A percentile compares a stretch with the other conserved stretches of the same genome.
Conservation (phyloP, 1,284 basidiomycete genomes). For the Ganoderma resinaceum region DNA sequence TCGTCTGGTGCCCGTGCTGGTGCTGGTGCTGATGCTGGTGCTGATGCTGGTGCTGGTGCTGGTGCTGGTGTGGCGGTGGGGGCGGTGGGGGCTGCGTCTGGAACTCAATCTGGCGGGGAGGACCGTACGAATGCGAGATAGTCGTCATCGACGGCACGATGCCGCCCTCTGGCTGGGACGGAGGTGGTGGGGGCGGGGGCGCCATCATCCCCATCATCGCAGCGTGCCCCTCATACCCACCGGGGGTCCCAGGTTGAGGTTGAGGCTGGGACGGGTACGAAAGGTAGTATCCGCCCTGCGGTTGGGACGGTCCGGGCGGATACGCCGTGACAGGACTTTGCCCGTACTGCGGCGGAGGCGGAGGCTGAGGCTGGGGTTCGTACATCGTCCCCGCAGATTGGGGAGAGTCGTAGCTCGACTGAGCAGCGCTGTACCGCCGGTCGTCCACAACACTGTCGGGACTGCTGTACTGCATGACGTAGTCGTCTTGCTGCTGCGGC, state of each 20-base stretch:
- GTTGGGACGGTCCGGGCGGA: slow-evolving; percentile 23
- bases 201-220: slow-evolving; percentile 26
- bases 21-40: slow-evolving; percentile 22
- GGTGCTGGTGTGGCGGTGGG: neutral
- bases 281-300: slow-evolving; percentile 30
- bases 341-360: slow-evolving; percentile 15
- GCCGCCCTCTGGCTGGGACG: slow-evolving; percentile 4
- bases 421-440: slow-evolving; percentile 27
- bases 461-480: slow-evolving; percentile 33
- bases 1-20: slow-evolving; percentile 22
- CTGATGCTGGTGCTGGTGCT: slow-evolving; percentile 21
- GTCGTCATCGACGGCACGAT: slow-evolving; percentile 24
- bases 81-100: slow-evolving; percentile 26
- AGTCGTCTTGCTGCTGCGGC: slow-evolving; percentile 30
- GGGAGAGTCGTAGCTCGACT: slow-evolving; percentile 31
- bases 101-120: slow-evolving; percentile 13
- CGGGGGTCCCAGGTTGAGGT: neutral
- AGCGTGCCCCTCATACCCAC: slow-evolving; percentile 28
- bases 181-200: slow-evolving; percentile 3
- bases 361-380: slow-evolving; percentile 23
- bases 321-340: slow-evolving; percentile 29
- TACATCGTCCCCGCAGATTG: slow-evolving; percentile 27
- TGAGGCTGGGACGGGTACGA: slow-evolving; percentile 26
- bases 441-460: slow-evolving; percentile 29
- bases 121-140: slow-evolving; percentile 15